Conservation (phyloP, 371 early-diverging fungal genomes). For the Entomophthora muscae region DNA sequence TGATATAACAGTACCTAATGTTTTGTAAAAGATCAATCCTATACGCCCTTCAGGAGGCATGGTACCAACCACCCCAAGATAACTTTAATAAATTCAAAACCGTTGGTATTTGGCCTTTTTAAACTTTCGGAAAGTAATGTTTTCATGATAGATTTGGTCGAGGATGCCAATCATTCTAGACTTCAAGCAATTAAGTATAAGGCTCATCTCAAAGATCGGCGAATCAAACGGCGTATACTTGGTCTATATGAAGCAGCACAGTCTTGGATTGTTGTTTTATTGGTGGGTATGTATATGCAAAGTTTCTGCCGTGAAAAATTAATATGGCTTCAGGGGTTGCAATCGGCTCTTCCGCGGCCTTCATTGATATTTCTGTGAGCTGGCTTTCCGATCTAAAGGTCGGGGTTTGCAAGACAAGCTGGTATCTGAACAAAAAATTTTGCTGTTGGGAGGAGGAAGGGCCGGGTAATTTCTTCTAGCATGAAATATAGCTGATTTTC, state of each 20-base stretch:
- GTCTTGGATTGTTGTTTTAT: conserved; percentile 69
- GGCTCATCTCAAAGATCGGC: conserved; percentile 19
- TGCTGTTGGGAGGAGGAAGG: conserved; percentile 80
- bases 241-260: conserved; percentile 54
- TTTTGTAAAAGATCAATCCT: no score
- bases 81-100: conserved; percentile 7
- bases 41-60: no score
- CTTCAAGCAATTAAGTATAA: conserved; percentile 27
- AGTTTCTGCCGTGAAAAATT: conserved; percentile 7
- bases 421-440: conserved; percentile 89
- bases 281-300: conserved; percentile 35
- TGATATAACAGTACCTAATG: no score
- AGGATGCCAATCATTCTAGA: conserved; percentile 55
- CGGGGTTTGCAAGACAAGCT: conserved; percentile 72
- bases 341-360: conserved; percentile 64
- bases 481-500: no score
- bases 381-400: conserved; percentile 71
- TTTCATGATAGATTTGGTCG: conserved; percentile 61
- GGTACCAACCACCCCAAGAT: not conserved
- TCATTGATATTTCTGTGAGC: conserved; percentile 71
- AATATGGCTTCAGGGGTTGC: conserved; percentile 53
- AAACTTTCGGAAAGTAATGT: not conserved
- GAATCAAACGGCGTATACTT: conserved; percentile 33
- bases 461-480: no score
- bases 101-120: conserved; percentile 2